phyloP scores from a whole-genome alignment of 2,329 filamentous ascomycete genomes.

The Ceratocystis eucalypticola region DNA sequence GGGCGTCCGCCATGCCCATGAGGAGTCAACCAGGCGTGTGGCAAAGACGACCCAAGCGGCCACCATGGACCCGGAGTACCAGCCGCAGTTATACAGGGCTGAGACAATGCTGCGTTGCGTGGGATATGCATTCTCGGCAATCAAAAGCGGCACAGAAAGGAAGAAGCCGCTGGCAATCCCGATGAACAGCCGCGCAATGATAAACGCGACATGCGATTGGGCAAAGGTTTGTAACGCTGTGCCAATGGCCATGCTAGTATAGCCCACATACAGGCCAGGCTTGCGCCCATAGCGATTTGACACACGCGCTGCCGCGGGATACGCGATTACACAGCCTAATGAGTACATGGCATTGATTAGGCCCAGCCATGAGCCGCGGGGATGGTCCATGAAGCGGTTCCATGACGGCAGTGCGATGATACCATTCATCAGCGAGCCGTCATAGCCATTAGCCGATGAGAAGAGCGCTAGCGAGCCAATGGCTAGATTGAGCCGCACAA shows the following conservation, averaged over 20 bases:
- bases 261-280: slow-evolving; percentile 33
- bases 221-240: slow-evolving; percentile 25
- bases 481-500: slow-evolving; percentile 59
- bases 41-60: slow-evolving; percentile 35
- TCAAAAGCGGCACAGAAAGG: slow-evolving; percentile 49
- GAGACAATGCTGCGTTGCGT: slow-evolving; percentile 48
- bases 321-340: slow-evolving; percentile 35
- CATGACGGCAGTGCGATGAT: slow-evolving; percentile 30
- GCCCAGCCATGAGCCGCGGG: slow-evolving; percentile 34
- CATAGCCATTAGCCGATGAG: slow-evolving; percentile 40
- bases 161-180: slow-evolving; percentile 33
- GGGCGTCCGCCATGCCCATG: slow-evolving; percentile 30
- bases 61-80: slow-evolving; percentile 33
- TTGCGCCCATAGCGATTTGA: slow-evolving; percentile 36
- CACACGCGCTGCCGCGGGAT: slow-evolving; percentile 34
- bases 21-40: slow-evolving; percentile 24
- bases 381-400: slow-evolving; percentile 22
- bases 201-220: slow-evolving; percentile 36
- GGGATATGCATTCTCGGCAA: slow-evolving; percentile 50
- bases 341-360: slow-evolving; percentile 40
- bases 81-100: slow-evolving; percentile 39
- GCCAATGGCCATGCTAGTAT: slow-evolving; percentile 30
- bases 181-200: slow-evolving; percentile 41
- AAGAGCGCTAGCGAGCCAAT: slow-evolving; percentile 36
- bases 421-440: slow-evolving; percentile 38